phyloP scores from a whole-genome alignment of 2,329 filamentous ascomycete genomes.

The Teratosphaeriaceae sp. region DNA sequence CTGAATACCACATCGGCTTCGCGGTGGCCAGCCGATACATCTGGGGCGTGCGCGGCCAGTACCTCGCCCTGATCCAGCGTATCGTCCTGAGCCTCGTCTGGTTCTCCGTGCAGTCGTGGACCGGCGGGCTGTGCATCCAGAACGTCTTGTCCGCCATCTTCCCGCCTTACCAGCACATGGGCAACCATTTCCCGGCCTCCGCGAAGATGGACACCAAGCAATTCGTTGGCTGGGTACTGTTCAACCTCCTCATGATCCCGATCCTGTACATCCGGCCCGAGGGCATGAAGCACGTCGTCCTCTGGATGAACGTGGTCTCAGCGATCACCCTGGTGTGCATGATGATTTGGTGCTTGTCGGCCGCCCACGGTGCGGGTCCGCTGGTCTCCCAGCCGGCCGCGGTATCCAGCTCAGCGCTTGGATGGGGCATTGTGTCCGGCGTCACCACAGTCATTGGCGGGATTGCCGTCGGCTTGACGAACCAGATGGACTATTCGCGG shows the following conservation, averaged over 20 bases:
- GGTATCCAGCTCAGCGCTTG: constrained; percentile 33
- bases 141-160: constrained; percentile 51
- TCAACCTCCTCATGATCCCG: constrained; percentile 40
- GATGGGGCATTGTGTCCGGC: constrained; percentile 34
- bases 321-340: constrained; percentile 43
- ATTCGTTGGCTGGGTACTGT: constrained; percentile 40
- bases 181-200: constrained; percentile 44
- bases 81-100: constrained; percentile 41
- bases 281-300: constrained; percentile 33
- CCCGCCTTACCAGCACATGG: constrained; percentile 48
- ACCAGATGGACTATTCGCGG: constrained; percentile 33
- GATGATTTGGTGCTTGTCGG: constrained; percentile 54
- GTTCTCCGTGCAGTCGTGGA: constrained; percentile 59
- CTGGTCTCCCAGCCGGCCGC: constrained; percentile 22
- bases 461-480: constrained; percentile 41
- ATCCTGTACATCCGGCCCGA: constrained; percentile 41
- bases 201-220: constrained; percentile 41
- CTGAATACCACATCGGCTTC: constrained; percentile 11
- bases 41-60: constrained; percentile 52
- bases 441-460: constrained; percentile 38
- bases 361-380: constrained; percentile 46
- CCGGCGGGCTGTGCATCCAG: constrained; percentile 49
- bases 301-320: constrained; percentile 38
- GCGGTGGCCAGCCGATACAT: constrained; percentile 49
- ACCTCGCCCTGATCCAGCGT: constrained; percentile 48